phyloP scores from a whole-genome alignment of 2,329 filamentous ascomycete species.

The Magnaporthiopsis rhizophila region DNA sequence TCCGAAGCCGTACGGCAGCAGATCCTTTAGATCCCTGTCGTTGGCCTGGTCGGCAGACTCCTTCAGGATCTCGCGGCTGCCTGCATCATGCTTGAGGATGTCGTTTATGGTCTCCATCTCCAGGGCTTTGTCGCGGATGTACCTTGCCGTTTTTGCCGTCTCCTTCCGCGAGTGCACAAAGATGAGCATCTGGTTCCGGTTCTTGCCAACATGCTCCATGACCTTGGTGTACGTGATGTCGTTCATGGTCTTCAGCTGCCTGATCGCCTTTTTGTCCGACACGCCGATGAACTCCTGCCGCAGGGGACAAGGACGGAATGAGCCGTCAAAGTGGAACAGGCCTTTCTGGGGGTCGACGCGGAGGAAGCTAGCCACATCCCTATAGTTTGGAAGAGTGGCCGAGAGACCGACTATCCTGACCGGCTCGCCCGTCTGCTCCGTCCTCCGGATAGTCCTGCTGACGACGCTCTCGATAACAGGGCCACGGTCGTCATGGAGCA shows the following conservation, averaged over 20 bases:
- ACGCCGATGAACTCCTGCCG: conserved; percentile 97
- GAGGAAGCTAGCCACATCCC: conserved; percentile 90
- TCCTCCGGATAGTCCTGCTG: conserved; percentile 83
- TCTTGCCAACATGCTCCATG: conserved; percentile 86
- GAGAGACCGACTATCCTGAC: conserved; percentile 89
- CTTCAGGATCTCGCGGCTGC: conserved; percentile 77
- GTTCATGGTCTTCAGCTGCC: conserved; percentile 98
- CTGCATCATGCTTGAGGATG: conserved; percentile 86
- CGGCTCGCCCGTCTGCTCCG: conserved; percentile 87
- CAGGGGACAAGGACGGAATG: conserved; percentile 85
- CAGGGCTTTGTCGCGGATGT: conserved; percentile 93
- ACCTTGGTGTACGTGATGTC: conserved; percentile 98
- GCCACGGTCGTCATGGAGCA: conserved; percentile 94
- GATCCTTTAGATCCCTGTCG: conserved; percentile 84
- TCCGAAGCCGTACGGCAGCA: conserved; percentile 92
- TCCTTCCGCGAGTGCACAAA: conserved; percentile 98
- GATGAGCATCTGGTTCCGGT: conserved; percentile 96
- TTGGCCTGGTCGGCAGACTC: conserved; percentile 77
- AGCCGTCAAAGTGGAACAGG: conserved; percentile 93
- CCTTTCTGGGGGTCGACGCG: conserved; percentile 80
- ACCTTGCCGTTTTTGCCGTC: conserved; percentile 93
- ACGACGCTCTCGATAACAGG: conserved; percentile 97
- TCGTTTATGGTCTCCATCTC: conserved; percentile 96
- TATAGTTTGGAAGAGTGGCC: conserved; percentile 92
- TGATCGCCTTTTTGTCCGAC: conserved; percentile 96